phyloP scores from a whole-genome alignment of 306 rosid genomes.

The Corylus heterophylla region DNA sequence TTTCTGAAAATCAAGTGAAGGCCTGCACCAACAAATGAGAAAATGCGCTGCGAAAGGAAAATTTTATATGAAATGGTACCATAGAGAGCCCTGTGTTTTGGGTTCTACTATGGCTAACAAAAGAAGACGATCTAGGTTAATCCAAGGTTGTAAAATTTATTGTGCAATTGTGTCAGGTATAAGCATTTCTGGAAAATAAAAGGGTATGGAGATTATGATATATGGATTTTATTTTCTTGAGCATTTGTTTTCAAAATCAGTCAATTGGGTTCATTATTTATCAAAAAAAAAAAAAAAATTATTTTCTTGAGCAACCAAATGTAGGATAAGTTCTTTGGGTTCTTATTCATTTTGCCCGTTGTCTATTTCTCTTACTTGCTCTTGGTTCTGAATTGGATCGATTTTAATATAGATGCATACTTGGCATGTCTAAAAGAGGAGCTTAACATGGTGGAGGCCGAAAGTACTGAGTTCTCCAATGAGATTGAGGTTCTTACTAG shows the following conservation, averaged over 20 bases:
- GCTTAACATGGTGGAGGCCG: constrained; percentile 46
- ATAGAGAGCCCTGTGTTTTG: background rate
- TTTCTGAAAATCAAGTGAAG: background rate
- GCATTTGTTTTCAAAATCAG: too few species aligned
- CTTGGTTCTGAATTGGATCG: background rate
- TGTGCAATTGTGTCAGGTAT: background rate
- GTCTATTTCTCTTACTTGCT: background rate
- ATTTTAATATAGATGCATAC: constrained; percentile 45
- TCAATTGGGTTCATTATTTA: too few species aligned
- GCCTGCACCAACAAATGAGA: background rate
- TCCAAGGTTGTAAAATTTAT: too few species aligned
- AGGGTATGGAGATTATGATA: background rate
- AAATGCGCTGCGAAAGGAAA: background rate
- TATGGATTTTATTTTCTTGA: background rate
- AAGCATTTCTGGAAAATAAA: background rate
- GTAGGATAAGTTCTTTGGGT: background rate
- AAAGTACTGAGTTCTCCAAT: constrained; percentile 36
- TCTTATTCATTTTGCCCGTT: background rate
- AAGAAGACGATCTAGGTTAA: background rate
- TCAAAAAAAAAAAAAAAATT: background rate
- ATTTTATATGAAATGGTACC: background rate
- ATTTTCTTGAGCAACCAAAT: background rate
- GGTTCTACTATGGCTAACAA: background rate
- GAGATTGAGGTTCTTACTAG: constrained; percentile 55
- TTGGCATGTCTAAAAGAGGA: constrained; percentile 56